Evolutionary conservation across 2,329 filamentous ascomycete genomes (phyloP).

Genomic region (Pseudogymnoascus sp.): DNA sequence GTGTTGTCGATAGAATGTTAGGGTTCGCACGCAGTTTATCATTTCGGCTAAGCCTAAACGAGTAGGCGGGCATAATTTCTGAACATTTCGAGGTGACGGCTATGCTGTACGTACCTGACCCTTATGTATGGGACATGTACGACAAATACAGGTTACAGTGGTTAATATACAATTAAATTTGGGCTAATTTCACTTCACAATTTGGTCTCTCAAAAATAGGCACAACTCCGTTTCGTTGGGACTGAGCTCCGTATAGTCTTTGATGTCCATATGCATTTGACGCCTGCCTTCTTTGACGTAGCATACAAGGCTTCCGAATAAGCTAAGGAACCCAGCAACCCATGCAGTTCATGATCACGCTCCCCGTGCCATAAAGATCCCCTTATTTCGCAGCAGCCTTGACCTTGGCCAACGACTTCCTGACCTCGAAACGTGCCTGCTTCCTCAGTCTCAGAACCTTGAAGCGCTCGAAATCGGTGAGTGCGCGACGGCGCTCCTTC

Average conservation of each 20-base stretch:
- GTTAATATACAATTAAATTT: slow-evolving; percentile 1
- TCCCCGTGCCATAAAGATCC: slow-evolving; percentile 26
- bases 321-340: slow-evolving; percentile 53
- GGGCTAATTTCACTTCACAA: slow-evolving; percentile 1
- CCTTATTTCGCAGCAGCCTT: slow-evolving; percentile 65
- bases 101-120: not conserved
- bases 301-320: slow-evolving; percentile 57
- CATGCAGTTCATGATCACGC: slow-evolving; percentile 41
- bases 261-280: slow-evolving; percentile 57
- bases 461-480: slow-evolving; percentile 99
- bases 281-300: slow-evolving; percentile 54
- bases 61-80: slow-evolving; percentile 8
- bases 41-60: slow-evolving; percentile 9
- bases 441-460: slow-evolving; percentile 99
- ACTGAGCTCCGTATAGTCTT: slow-evolving; percentile 26
- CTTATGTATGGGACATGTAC: not conserved
- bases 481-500: slow-evolving; percentile 75
- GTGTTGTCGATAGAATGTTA: slow-evolving; percentile 5
- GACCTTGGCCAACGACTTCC: slow-evolving; percentile 92
- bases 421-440: slow-evolving; percentile 97
- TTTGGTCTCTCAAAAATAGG: not conserved
- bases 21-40: slow-evolving; percentile 7
- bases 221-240: not conserved
- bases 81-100: slow-evolving; percentile 1
- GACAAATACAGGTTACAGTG: not conserved